Evolutionary conservation across 2,329 filamentous ascomycete genomes (phyloP), one percentile per base, ranked within the genome.

Genomic region (Scorias spongiosa): DNA sequence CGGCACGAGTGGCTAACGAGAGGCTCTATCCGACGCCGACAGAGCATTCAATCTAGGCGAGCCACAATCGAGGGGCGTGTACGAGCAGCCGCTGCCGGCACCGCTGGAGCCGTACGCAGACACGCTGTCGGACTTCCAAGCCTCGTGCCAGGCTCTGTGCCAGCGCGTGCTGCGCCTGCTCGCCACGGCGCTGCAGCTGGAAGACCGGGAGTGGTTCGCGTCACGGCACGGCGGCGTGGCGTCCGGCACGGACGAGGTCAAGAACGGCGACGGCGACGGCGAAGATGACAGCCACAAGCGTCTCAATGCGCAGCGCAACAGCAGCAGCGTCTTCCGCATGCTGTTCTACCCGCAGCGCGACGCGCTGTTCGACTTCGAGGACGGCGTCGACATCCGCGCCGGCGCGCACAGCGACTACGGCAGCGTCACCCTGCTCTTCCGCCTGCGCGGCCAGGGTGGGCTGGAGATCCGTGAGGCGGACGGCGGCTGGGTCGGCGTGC

Each of bases 21-120:
- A 26, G 7, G 20, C 20, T 26, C 20, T 26, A 26, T 26, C 20
- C 20, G 7, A 26, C 20, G 3, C 38, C 29, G n/a, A 46, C 51
- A 91, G 87, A 67, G 86, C 82, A 32, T 89, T 96, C 71, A 98
- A 96, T 66, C 82, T 96, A 57, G 85, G 81, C 50, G 77, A 85
- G 53, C 93, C 91, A 58, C 58, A 68, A 45, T 14, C 44, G 1
- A 53, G 77, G 49, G 72, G 76, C 52, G 78, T 79, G 63, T 74
- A 82, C 11, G 78, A 81, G 48, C 89, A 96, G 60, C 80, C 82
- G 8, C 69, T 96, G 1, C 87, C 89, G 0, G 56, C 67, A 1
- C 69, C 75, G 7, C 69, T 96, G 2, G 58, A 65, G 12, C 51
- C 69, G 1, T 69, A 83, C 48, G 74, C 83, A 55, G 54, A 67